Conservation (phyloP, 306 rosid genomes). For the Fragaria ananassa region DNA sequence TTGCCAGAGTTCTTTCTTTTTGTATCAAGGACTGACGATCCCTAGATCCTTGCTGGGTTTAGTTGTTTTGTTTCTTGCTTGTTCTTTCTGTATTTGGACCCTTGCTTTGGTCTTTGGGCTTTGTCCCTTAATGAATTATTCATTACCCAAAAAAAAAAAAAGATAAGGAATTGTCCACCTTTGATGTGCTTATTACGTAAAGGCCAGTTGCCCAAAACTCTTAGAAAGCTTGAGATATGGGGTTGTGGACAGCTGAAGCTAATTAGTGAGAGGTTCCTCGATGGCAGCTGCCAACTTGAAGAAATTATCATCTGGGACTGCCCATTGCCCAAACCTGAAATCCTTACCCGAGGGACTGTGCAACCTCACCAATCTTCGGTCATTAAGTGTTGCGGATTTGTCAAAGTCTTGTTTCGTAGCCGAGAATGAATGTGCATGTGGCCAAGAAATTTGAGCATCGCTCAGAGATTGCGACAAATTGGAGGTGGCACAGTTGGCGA, state of each 20-base stretch:
- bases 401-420: neutral
- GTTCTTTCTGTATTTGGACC: too few relatives aligned
- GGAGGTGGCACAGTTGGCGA: neutral
- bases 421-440: neutral
- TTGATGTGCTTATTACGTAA: too few relatives aligned
- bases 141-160: too few relatives aligned
- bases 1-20: too few relatives aligned
- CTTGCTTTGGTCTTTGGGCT: too few relatives aligned
- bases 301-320: constrained; percentile 6
- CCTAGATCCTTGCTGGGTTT: too few relatives aligned
- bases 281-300: neutral
- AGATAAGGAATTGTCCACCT: too few relatives aligned
- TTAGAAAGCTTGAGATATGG: constrained; percentile 7
- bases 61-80: too few relatives aligned
- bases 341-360: constrained; percentile 15
- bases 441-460: neutral
- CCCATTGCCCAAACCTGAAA: constrained; percentile 11
- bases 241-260: constrained; percentile 9
- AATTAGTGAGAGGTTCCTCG: constrained; percentile 11
- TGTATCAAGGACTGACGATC: too few relatives aligned
- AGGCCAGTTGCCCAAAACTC: too few relatives aligned
- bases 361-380: neutral
- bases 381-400: rapidly evolving
- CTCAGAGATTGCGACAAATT: neutral
- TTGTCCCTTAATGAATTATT: too few relatives aligned